Conservation (phyloP, 148 eudicot species). For the Cornus kousa region DNA sequence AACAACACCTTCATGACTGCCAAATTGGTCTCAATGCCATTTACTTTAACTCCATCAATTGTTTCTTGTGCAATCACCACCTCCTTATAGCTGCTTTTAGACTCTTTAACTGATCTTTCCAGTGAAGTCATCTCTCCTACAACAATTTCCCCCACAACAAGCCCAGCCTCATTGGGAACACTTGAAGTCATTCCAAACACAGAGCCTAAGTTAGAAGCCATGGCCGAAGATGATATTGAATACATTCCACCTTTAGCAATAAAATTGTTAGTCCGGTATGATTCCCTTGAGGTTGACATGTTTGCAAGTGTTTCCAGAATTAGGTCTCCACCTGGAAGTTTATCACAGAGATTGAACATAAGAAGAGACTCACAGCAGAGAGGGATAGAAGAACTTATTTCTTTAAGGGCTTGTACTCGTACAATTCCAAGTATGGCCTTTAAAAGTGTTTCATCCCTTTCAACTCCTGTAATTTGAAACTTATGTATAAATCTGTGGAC, state of each 20-base stretch:
- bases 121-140: conserved; percentile 79
- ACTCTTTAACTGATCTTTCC: conserved; percentile 81
- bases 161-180: conserved; percentile 33
- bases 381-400: conserved; percentile 49
- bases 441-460: conserved; percentile 70
- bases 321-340: conserved; percentile 88
- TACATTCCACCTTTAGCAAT: conserved; percentile 50
- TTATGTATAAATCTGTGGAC: conserved; percentile 72
- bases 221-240: conserved; percentile 60
- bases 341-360: conserved; percentile 86
- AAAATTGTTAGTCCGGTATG: conserved; percentile 45
- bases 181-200: conserved; percentile 50
- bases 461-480: conserved; percentile 62
- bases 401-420: conserved; percentile 79
- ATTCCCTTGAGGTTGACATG: conserved; percentile 58
- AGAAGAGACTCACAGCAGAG: conserved; percentile 62
- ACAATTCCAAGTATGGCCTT: conserved; percentile 84
- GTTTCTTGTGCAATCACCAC: conserved; percentile 79
- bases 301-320: conserved; percentile 76
- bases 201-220: conserved; percentile 73
- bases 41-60: conserved; percentile 90
- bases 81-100: conserved; percentile 73
- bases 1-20: conserved; percentile 87
- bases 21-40: conserved; percentile 89
- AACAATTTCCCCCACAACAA: conserved; percentile 74